Conservation (phyloP, 1,139 yeast genomes). For the Meyerozyma sp. region DNA sequence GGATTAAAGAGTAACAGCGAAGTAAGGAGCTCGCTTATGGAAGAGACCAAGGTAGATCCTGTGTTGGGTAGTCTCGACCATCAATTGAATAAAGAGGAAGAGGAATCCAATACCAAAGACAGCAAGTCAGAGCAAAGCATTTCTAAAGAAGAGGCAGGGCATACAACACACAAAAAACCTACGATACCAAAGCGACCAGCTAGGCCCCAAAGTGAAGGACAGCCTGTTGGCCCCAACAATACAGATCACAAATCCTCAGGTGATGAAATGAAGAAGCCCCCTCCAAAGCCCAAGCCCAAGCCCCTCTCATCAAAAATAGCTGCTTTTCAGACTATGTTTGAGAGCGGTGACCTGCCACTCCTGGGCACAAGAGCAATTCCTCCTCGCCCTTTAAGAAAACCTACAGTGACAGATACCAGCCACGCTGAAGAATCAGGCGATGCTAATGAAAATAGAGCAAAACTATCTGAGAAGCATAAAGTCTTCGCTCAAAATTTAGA, state of each 20-base stretch:
- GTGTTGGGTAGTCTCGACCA: too few relatives aligned
- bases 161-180: too few relatives aligned
- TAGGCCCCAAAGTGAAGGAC: constrained; percentile 2
- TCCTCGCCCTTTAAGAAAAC: neutral
- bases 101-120: too few relatives aligned
- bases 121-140: too few relatives aligned
- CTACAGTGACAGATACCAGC: neutral
- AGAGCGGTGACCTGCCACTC: constrained; percentile 9
- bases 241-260: neutral
- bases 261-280: constrained; percentile 22
- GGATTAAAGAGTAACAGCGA: too few relatives aligned
- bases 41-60: too few relatives aligned
- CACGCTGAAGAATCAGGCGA: constrained; percentile 3
- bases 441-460: constrained; percentile 10
- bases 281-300: constrained; percentile 70
- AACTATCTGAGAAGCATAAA: constrained; percentile 29
- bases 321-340: constrained; percentile 69
- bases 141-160: too few relatives aligned
- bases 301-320: constrained; percentile 74
- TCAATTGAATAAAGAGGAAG: too few relatives aligned
- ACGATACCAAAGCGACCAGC: neutral
- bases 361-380: constrained; percentile 10
- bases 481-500: constrained; percentile 52
- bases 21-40: too few relatives aligned
- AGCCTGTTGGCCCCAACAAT: neutral